Base-by-base conservation (phyloP, 78 protist species). In the Thecamonas trahens region DNA sequence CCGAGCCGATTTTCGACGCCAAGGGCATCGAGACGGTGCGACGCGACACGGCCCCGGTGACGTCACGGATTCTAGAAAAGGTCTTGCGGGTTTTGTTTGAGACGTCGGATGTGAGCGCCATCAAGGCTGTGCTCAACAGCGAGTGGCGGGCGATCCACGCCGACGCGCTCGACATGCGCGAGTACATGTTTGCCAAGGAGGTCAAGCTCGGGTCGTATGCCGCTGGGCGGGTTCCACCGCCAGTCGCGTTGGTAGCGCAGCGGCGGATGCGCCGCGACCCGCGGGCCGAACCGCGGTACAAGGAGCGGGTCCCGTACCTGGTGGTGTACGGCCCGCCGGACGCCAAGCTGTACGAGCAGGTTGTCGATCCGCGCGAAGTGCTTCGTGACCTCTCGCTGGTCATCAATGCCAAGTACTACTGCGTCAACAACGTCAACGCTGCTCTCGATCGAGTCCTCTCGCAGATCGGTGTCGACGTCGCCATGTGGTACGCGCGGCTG, bases 11-110 rank as follows among this genome's bases (percentile, higher is more conserved):
- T 0, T 80, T 80, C 35, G 97, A 91, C 34, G 95, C 91, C 4
- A 94, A 94, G 31, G 99, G 99, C 28, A 73, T 94, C 24, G 99
- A 97, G 82, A 66, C 93, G 11, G 86, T 95, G 8, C 65, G 99
- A 13, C 49, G 98, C 5, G 98, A 96, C 50, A 13, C 44, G 13
- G 93, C 97, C 58, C 76, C 74, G 1, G 90, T n/a, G n/a, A n/a
- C n/a, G n/a, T n/a, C n/a, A n/a, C n/a, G n/a, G n/a, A n/a, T n/a
- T n/a, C n/a, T n/a, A n/a, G n/a, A n/a, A n/a, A n/a, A n/a, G n/a
- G n/a, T n/a, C n/a, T n/a, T n/a, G n/a, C 20, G 91, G 14, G 29
- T 80, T 35, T 54, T 93, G 5, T 92, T 95, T 52, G 70, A 66
- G 28, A 70, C 70, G 14, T 14, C 35, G 31, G 93, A 92, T 64